Percentiles rank a stretch among this genome's conserved stretches.
Conservation (phyloP, 176 grass and related monocot genomes). For the Carex scoparia region DNA sequence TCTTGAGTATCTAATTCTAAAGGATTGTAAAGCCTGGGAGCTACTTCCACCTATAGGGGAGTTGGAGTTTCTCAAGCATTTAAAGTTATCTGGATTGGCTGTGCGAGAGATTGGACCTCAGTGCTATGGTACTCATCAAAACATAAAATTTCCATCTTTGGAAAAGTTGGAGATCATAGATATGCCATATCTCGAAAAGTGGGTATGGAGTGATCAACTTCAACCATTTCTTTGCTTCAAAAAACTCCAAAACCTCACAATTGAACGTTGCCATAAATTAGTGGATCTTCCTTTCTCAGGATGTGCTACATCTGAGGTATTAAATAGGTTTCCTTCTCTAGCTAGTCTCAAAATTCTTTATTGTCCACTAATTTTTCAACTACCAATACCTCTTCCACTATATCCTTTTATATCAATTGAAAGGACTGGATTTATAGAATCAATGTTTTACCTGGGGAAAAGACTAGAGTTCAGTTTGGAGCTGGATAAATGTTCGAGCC, state of each 20-base stretch:
- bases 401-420: too few relatives aligned
- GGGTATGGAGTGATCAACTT: not conserved
- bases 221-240: constrained; percentile 16
- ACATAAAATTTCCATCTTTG: constrained; percentile 18
- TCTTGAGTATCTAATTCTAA: constrained; percentile 27
- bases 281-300: constrained; percentile 15
- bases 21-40: constrained; percentile 14
- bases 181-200: constrained; percentile 10
- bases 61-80: not conserved
- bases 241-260: not conserved
- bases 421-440: too few relatives aligned
- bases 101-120: not conserved
- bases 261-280: not conserved
- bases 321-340: constrained; percentile 4
- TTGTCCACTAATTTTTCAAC: not conserved
- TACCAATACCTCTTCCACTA: too few relatives aligned
- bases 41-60: not conserved
- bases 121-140: not conserved
- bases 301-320: not conserved
- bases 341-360: not conserved
- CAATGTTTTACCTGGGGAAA: too few relatives aligned
- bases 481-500: too few relatives aligned
- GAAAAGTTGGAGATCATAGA: constrained; percentile 11
- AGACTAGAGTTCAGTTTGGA: too few relatives aligned
- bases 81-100: not conserved